These are phyloP conservation scores for Mucor racemosus DNA, from an alignment of 371 early-diverging fungal species.

Conservation along the genomic window DNA sequence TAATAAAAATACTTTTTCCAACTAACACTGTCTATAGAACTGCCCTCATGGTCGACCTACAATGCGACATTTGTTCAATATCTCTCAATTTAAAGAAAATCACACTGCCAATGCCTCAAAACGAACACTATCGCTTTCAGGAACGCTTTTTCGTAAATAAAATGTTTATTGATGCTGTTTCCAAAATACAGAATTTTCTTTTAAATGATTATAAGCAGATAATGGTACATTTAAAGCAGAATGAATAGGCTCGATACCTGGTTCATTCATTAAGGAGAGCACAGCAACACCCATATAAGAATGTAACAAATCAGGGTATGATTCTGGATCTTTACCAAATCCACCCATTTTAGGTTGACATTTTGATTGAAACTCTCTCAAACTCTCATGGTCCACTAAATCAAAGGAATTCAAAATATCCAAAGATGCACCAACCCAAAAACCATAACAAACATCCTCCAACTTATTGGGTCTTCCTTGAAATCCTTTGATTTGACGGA, in stretches of 20 bases:
- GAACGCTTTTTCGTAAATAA: slow-evolving; percentile 17
- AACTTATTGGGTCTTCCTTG: slow-evolving; percentile 92
- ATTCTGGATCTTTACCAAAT: slow-evolving; percentile 74
- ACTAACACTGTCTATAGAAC: slow-evolving; percentile 59
- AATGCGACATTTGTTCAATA: slow-evolving; percentile 78
- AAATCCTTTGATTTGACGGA: slow-evolving; percentile 84
- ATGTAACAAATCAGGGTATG: slow-evolving; percentile 81
- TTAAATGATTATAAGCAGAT: slow-evolving; percentile 34
- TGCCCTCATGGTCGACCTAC: slow-evolving; percentile 99
- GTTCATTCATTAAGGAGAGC: slow-evolving; percentile 63
- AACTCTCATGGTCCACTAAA: slow-evolving; percentile 61
- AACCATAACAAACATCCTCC: slow-evolving; percentile 97
- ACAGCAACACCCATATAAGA: slow-evolving; percentile 88
- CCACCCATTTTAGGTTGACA: slow-evolving; percentile 79
- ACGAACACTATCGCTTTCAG: slow-evolving; percentile 14
- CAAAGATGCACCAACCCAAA: slow-evolving; percentile 94
- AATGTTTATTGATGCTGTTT: slow-evolving; percentile 13
- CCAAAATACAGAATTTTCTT: slow-evolving; percentile 33
- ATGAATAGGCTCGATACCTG: slow-evolving; percentile 57
- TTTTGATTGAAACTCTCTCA: slow-evolving; percentile 62
- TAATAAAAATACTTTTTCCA: neutral
- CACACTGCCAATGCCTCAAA: neutral
- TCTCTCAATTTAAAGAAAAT: slow-evolving; percentile 24
- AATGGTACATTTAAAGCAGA: slow-evolving; percentile 63
- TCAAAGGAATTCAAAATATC: slow-evolving; percentile 70